These are phyloP conservation scores for Kwoniella pini DNA, from an alignment of 768 basidiomycete genomes.

Conservation along the genomic window DNA sequence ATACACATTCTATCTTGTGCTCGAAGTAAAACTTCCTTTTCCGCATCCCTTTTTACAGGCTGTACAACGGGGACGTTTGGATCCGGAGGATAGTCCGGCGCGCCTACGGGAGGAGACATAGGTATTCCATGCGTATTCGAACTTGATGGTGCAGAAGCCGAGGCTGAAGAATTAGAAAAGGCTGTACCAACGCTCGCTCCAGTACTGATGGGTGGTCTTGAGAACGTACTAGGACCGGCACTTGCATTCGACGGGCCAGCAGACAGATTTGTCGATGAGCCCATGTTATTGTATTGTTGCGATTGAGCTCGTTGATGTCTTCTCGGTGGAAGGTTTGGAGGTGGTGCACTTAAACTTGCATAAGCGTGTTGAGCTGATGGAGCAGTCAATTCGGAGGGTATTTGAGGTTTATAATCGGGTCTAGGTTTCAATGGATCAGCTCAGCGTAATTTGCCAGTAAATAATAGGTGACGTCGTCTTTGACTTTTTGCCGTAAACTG, in stretches of 20 bases:
- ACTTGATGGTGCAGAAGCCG: background rate
- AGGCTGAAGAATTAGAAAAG: background rate
- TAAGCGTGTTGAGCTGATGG: slow-evolving; percentile 44
- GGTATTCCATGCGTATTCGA: background rate
- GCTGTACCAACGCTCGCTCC: background rate
- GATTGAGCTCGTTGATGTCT: slow-evolving; percentile 13
- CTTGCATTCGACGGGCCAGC: background rate
- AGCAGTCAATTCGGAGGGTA: slow-evolving; percentile 37
- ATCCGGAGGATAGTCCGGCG: slow-evolving; percentile 21
- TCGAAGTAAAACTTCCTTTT: slow-evolving; percentile 32
- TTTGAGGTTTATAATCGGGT: slow-evolving; percentile 50
- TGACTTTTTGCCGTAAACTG: background rate
- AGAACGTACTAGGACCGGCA: background rate
- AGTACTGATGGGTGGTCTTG: slow-evolving; percentile 3
- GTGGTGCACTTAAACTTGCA: slow-evolving; percentile 41
- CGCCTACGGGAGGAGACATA: slow-evolving; percentile 25
- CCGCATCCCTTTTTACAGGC: slow-evolving; percentile 24
- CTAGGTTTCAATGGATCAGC: slow-evolving; percentile 12
- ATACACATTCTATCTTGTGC: slow-evolving; percentile 42
- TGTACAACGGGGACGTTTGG: background rate
- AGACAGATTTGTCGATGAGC: background rate
- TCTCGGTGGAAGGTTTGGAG: slow-evolving; percentile 42
- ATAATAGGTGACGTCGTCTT: slow-evolving; percentile 9
- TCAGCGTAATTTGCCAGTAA: background rate
- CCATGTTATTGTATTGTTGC: background rate